Percentiles rank a stretch among this genome's conserved stretches.
Evolutionary conservation across 257 asterid genomes (phyloP).

Genomic region (Solanum pimpinellifolium): DNA sequence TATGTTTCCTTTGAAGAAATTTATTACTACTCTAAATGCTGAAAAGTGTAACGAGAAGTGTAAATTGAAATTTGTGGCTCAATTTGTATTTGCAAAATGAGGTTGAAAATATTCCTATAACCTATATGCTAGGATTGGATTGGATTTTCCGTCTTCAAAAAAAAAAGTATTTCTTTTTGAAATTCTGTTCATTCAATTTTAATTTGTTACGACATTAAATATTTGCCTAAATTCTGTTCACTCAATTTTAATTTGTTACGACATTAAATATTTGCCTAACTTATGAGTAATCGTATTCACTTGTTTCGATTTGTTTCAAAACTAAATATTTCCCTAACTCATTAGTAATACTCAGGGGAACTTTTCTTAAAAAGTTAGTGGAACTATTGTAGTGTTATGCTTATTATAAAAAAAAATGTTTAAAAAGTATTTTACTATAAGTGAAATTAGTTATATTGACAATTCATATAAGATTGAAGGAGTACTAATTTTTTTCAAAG

Average conservation of each 20-base stretch:
- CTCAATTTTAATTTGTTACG: not conserved
- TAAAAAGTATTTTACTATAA: not conserved
- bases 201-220: not conserved
- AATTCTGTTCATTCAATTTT: not conserved
- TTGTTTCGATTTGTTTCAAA: not conserved
- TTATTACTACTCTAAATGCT: not conserved
- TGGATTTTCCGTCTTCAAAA: not conserved
- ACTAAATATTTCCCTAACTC: not conserved
- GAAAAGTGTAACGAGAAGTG: not conserved
- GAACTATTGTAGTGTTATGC: not conserved
- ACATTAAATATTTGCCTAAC: not conserved
- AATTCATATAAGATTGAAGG: not conserved
- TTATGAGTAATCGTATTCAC: not conserved
- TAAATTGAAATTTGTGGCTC: not conserved
- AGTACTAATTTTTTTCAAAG: no score
- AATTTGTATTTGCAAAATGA: not conserved
- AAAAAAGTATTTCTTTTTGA: not conserved
- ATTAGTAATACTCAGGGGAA: no score
- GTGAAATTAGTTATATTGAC: not conserved
- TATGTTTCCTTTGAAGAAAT: not conserved
- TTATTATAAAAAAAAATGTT: not conserved
- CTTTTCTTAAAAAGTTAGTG: not conserved
- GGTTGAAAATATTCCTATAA: not conserved
- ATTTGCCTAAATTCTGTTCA: not conserved
- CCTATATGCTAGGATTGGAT: not conserved